Percentiles rank a stretch among this genome's conserved stretches.
phyloP scores from a whole-genome alignment of 257 asterid genomes.

The Dorcoceras hygrometricum region DNA sequence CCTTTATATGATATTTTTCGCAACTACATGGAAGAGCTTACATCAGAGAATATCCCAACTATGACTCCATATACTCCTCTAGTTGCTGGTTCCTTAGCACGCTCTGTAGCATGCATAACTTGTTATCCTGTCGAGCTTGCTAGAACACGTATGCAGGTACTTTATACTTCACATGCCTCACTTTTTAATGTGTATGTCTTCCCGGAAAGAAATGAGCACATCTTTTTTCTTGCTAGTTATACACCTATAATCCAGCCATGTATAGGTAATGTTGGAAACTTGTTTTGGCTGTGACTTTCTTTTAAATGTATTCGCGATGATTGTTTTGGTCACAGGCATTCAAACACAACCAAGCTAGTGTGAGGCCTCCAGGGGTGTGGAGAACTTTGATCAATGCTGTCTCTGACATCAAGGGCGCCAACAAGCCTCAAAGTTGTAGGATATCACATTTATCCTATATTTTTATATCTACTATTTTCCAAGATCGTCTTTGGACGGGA shows the following conservation, averaged over 20 bases:
- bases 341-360: constrained; percentile 52
- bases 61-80: constrained; percentile 66
- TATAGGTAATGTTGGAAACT: background rate
- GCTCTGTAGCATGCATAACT: constrained; percentile 82
- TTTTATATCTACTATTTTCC: background rate
- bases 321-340: constrained; percentile 49
- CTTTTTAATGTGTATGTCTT: too few species aligned
- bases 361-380: constrained; percentile 74
- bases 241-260: background rate
- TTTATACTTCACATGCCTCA: too few species aligned
- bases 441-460: constrained; percentile 5
- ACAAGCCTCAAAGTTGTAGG: constrained; percentile 49
- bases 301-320: background rate
- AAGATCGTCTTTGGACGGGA: background rate
- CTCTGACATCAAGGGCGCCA: constrained; percentile 48
- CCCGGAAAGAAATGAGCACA: background rate
- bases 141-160: background rate
- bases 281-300: background rate
- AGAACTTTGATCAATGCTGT: constrained; percentile 61
- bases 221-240: background rate
- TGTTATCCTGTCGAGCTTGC: constrained; percentile 45
- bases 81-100: constrained; percentile 82
- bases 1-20: constrained; percentile 85
- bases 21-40: constrained; percentile 57
- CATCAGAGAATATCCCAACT: constrained; percentile 47